These are phyloP conservation scores for Talaromyces sp. DNA, from an alignment of 2,329 filamentous ascomycete species.

Conservation along the genomic window DNA sequence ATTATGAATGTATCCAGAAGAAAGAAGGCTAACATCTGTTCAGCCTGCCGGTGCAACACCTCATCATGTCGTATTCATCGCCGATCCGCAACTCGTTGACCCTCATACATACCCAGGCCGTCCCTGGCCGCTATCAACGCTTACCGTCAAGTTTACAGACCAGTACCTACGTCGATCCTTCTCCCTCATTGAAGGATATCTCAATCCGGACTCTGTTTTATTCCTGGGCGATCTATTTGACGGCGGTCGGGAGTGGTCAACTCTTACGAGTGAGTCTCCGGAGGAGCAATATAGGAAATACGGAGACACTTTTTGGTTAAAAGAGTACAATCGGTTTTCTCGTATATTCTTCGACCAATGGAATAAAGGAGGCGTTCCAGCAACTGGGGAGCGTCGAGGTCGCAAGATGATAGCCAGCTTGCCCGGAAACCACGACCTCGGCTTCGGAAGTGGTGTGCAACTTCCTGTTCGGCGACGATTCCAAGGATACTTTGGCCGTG, in stretches of 20 bases:
- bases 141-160: slow-evolving; percentile 74
- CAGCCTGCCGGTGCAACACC: slow-evolving; percentile 71
- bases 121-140: slow-evolving; percentile 64
- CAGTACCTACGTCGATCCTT: slow-evolving; percentile 85
- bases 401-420: slow-evolving; percentile 78
- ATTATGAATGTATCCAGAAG: slow-evolving; percentile 2
- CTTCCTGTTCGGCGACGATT: slow-evolving; percentile 77
- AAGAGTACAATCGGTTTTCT: slow-evolving; percentile 82
- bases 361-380: slow-evolving; percentile 54
- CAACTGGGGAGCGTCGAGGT: slow-evolving; percentile 60
- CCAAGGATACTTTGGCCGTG: slow-evolving; percentile 80
- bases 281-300: slow-evolving; percentile 71
- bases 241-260: slow-evolving; percentile 92
- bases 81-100: slow-evolving; percentile 89
- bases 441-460: slow-evolving; percentile 83
- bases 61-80: slow-evolving; percentile 78
- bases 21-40: slow-evolving; percentile 15
- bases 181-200: slow-evolving; percentile 66
- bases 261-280: slow-evolving; percentile 57
- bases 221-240: slow-evolving; percentile 96
- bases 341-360: slow-evolving; percentile 75
- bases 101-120: slow-evolving; percentile 91
- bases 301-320: slow-evolving; percentile 76
- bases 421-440: slow-evolving; percentile 92
- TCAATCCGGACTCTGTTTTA: slow-evolving; percentile 82